Base-by-base conservation (phyloP, 257 asterid species). In the Solanum dulcamara region DNA sequence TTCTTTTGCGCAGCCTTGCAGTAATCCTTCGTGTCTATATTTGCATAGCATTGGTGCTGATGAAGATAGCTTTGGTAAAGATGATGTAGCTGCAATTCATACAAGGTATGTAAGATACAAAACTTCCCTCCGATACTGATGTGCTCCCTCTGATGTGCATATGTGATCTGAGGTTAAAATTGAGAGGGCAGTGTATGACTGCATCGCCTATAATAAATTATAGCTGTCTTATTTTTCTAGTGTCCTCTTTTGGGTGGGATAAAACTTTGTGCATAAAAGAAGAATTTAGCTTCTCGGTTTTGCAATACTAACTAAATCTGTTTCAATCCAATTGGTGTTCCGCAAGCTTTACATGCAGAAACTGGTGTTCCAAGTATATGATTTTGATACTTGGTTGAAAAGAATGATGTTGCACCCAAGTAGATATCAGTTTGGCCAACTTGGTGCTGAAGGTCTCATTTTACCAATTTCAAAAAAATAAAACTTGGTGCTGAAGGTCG, bases 51-150 rank as follows among this genome's bases (percentile, higher is more conserved):
- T 95, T 89, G 98, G 98, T 87, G 93, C 97, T 38, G 98, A 95
- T 85, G 98, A 95, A 87, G 99, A 97, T 91, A 95, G 98, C 91
- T 97, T 97, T 88, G 97, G 98, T 85, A 97, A 92, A 89, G 98
- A 97, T 85, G 99, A 97, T 90, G 95, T 89, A 81, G 99, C 99
- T 86, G 97, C 99, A 59, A 94, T 93, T 79, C 99, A 95, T 72
- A 96, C 99, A 8, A 94, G 99, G 99, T 96, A 90, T 87, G 84
- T 81, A 55, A 51, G 40, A 79, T 32, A 48, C 62, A 79, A 15
- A 46, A 28, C n/a, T 17, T 48, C 44, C 66, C 20, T 48, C 20
- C 66, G 17, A 9, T 79, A 48, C 57, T 28, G 42, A 28, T 17
- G 64, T 30, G 64, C 64, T 7, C 35, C n/a, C 57, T 40, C 57